Base-by-base conservation (phyloP, 192 early-diverging fungal species). In the Mortierella hygrophila region DNA sequence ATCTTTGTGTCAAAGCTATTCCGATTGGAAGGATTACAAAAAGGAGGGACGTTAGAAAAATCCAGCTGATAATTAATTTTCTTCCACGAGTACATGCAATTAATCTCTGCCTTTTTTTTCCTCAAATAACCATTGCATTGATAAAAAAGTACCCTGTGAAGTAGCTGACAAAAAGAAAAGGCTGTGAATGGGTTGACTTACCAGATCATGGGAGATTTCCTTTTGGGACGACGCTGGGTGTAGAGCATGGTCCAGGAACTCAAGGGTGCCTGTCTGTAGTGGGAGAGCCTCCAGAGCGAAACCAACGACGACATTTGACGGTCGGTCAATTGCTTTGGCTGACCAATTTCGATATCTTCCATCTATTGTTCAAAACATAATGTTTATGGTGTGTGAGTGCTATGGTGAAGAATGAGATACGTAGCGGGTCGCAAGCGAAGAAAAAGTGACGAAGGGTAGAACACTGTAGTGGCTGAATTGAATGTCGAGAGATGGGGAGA, bases 221-320 rank as follows among this genome's bases (percentile, higher is more conserved):
- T 68, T 18, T 79, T 79, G 11, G 76, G 74, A 16, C 83, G 78
- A 21, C 72, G 83, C 55, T 46, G 68, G 46, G 74, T 85, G 70
- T 73, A 85, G n/a, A 85, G 78, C 20, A 85, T 85, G 54, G 78
- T 85, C 83, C 83, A 85, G 40, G 74, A 68, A 63, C 83, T 85
- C 78, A 68, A 80, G 35, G 83, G 83, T 0, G 83, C 74, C 46
- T 85, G 83, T 26, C 55, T 80, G 70, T 77, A 85, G 78, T 85
- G 83, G 41, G 40, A 52, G 29, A 85, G 75, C 21, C 78, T 75
- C 83, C 83, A 85, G 2, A 85, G 76, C 6, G 78, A 76, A 60
- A 80, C 75, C 44, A 85, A n/a, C 15, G 55, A 69, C 6, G 74
- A 10, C 78, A 85, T 68, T 52, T 85, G 83, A 55, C 78, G 60